Evolutionary conservation across 306 rosid genomes (phyloP).

Genomic region (Elaeagnus macrophylla): DNA sequence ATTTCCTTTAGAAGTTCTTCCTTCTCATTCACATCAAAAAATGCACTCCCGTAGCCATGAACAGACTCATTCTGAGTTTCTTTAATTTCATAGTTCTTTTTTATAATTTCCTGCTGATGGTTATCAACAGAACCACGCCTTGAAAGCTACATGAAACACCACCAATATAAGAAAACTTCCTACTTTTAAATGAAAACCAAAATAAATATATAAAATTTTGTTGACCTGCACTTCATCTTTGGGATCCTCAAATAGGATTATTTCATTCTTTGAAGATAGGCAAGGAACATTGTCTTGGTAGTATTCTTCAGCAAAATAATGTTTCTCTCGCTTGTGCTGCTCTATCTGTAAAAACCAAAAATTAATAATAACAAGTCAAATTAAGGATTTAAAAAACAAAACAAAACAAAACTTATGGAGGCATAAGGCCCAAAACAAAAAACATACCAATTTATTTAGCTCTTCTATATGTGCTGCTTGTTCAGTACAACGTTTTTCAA

Average conservation of each 20-base stretch:
- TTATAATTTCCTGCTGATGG: constrained; percentile 26
- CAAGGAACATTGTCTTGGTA: constrained; percentile 13
- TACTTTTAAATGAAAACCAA: constrained; percentile 13
- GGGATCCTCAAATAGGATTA: constrained; percentile 24
- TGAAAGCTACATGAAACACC: constrained; percentile 32
- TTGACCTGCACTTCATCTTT: constrained; percentile 10
- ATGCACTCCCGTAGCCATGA: constrained; percentile 22
- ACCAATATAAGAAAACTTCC: constrained; percentile 19
- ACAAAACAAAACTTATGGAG: too few species aligned
- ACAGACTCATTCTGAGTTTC: constrained; percentile 46
- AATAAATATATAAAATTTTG: background rate
- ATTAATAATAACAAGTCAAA: background rate
- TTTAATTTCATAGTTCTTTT: constrained; percentile 65
- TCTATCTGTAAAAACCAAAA: constrained; percentile 37
- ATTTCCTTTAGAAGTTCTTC: constrained; percentile 85
- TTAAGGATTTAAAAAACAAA: too few species aligned
- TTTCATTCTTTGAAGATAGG: constrained; percentile 13
- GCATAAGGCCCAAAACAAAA: constrained; percentile 4
- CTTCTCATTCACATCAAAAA: constrained; percentile 59
- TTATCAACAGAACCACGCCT: constrained; percentile 20
- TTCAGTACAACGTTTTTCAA: constrained; percentile 51
- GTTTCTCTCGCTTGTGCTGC: constrained; percentile 38
- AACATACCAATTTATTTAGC: constrained; percentile 51
- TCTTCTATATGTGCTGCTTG: constrained; percentile 68
- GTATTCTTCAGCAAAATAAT: constrained; percentile 11